Base-by-base conservation (phyloP, 2,329 filamentous ascomycete species). In the Fusarium staphyleae region DNA sequence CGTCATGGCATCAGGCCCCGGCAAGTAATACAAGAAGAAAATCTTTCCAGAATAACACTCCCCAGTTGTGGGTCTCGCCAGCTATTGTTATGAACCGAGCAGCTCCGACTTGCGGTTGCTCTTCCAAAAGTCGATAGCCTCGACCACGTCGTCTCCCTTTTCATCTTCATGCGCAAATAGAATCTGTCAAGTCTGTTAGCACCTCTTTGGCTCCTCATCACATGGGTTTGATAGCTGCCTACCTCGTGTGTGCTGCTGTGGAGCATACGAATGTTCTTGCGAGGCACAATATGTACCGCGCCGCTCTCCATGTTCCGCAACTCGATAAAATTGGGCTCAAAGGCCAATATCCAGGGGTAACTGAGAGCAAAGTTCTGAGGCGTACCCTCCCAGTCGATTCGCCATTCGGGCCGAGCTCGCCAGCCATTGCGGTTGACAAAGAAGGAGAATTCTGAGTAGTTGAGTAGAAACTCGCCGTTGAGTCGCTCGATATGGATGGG, bases 381-480 rank as follows among this genome's bases (percentile, higher is more conserved):
- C 36, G 87, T 90, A 50, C 95, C 95, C 77, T 99, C 95, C 95
- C 95, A 99, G 60, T 93, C 89, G 70, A 99, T 96, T 67, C 89
- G 88, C 95, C 95, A 99, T 74, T 99, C 95, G 5, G 93, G 92
- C 68, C 93, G 84, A 47, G 93, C 93, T 59, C 95, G 87, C 95
- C 95, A 99, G 30, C 95, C 95, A 73, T 99, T 98, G 68, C 95
- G 87, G 75, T 99, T 98, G 71, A 99, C 95, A 69, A 98, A 99
- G 84, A 99, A 99, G 11, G 91, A 96, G 75, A 97, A 99, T 73
- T 99, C 95, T 4, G 91, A 95, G 77, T 99, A 99, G 75, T 97
- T 98, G 60, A 99, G 87, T 65, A 99, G 75, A 80, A 99, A 99
- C 71, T 99, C 95, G 72, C 93, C 93, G 65, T 96, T 96, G 71